A percentile compares a stretch with the other conserved stretches of the same genome.
phyloP scores from a whole-genome alignment of 2,329 filamentous ascomycete species.

The Fusarium sp. region DNA sequence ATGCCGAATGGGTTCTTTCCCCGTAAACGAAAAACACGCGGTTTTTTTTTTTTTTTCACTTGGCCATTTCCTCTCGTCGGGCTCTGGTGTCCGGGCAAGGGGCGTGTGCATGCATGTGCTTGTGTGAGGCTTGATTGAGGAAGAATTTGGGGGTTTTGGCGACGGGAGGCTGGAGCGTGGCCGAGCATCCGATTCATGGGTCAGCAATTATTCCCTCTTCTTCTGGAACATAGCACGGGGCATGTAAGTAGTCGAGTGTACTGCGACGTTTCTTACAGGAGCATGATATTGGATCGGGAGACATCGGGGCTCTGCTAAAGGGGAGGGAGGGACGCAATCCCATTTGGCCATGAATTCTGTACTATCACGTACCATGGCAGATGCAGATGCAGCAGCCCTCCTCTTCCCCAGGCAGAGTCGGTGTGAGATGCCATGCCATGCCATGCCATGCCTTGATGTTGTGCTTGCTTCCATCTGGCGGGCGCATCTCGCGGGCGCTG shows the following conservation, averaged over 20 bases:
- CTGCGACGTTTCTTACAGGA: neutral
- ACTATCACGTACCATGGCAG: constrained; percentile 25
- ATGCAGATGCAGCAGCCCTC: constrained; percentile 8
- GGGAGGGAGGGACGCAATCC: constrained; percentile 18
- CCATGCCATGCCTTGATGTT: constrained; percentile 1
- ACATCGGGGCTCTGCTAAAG: constrained; percentile 21
- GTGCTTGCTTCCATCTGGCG: constrained; percentile 10
- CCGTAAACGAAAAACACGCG: constrained; percentile 26
- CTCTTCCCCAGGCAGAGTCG: constrained; percentile 23
- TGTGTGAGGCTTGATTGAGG: neutral
- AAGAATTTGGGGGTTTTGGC: neutral
- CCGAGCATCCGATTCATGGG: constrained; percentile 7
- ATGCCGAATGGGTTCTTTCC: constrained; percentile 20
- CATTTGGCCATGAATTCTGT: constrained; percentile 26
- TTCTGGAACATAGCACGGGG: constrained; percentile 1
- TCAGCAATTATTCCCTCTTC: neutral
- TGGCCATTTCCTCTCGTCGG: constrained; percentile 6
- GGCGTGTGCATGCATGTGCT: neutral
- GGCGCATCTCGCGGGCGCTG: constrained; percentile 16
- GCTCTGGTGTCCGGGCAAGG: constrained; percentile 36
- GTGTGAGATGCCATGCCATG: constrained; percentile 18
- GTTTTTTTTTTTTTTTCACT: constrained; percentile 9
- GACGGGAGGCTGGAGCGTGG: neutral
- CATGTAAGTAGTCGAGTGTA: neutral
- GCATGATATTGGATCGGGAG: constrained; percentile 25